Percentiles rank a stretch among this genome's conserved stretches.
These are phyloP conservation scores for Pascua sp. DNA, from an alignment of 1,284 basidiomycete genomes.

Conservation along the genomic window DNA sequence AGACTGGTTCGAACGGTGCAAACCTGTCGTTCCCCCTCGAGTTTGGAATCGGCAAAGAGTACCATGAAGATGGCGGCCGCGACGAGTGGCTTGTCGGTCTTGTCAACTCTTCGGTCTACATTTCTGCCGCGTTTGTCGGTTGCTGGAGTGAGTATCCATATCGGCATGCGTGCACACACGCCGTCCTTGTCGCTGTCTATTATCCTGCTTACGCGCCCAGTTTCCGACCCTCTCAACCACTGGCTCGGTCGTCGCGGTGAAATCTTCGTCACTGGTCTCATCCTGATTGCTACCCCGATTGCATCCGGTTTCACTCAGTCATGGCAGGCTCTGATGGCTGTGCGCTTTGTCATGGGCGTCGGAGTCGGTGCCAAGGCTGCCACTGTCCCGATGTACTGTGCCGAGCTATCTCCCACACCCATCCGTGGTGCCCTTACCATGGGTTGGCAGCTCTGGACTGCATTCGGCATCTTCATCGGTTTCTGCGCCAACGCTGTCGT, in stretches of 20 bases:
- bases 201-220: constrained; percentile 1
- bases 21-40: constrained; percentile 65
- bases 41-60: constrained; percentile 55
- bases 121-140: constrained; percentile 49
- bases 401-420: constrained; percentile 45
- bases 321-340: constrained; percentile 55
- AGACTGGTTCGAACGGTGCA: constrained; percentile 52
- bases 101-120: constrained; percentile 71
- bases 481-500: constrained; percentile 16
- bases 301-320: constrained; percentile 56
- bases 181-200: constrained; percentile 1
- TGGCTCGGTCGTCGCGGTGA: constrained; percentile 68
- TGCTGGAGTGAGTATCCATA: constrained; percentile 53
- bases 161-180: constrained; percentile 17
- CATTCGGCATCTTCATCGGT: constrained; percentile 31
- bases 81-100: constrained; percentile 57
- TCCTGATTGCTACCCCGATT: constrained; percentile 37
- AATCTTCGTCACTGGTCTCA: constrained; percentile 66
- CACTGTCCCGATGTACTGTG: constrained; percentile 53
- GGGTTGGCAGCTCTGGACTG: constrained; percentile 38
- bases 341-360: constrained; percentile 47
- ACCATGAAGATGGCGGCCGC: neutral
- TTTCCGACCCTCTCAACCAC: constrained; percentile 68
- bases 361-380: constrained; percentile 47
- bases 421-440: constrained; percentile 55